These are phyloP conservation scores for Strobilomyces confusus DNA, from an alignment of 768 basidiomycete genomes.

Conservation along the genomic window DNA sequence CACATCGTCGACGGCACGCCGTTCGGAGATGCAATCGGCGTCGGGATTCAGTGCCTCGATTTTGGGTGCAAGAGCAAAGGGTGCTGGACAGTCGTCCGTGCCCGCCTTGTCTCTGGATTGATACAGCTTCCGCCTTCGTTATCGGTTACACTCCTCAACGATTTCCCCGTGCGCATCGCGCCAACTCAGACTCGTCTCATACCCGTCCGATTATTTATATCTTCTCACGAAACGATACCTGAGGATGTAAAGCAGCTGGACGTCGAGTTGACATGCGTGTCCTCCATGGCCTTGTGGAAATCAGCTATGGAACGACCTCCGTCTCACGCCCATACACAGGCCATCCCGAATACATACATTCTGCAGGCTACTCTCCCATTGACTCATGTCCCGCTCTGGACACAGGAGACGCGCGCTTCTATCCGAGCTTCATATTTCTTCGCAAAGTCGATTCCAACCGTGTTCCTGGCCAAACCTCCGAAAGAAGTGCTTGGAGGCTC, in stretches of 20 bases:
- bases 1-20: slow-evolving; percentile 75
- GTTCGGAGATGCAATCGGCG: slow-evolving; percentile 66
- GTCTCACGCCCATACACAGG: background rate
- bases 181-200: slow-evolving; percentile 62
- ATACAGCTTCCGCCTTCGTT: slow-evolving; percentile 13
- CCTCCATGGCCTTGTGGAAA: background rate
- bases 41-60: slow-evolving; percentile 52
- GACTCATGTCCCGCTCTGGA: slow-evolving; percentile 44
- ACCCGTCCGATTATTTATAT: slow-evolving; percentile 48
- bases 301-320: background rate
- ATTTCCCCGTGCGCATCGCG: slow-evolving; percentile 38
- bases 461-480: slow-evolving; percentile 60
- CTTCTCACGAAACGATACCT: slow-evolving; percentile 27
- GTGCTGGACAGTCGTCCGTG: slow-evolving; percentile 51
- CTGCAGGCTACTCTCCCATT: slow-evolving; percentile 42
- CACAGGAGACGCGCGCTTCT: slow-evolving; percentile 28
- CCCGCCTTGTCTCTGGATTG: slow-evolving; percentile 1
- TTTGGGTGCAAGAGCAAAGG: slow-evolving; percentile 17
- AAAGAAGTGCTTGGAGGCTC: slow-evolving; percentile 24
- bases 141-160: slow-evolving; percentile 15
- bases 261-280: slow-evolving; percentile 36
- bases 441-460: slow-evolving; percentile 48
- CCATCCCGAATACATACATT: slow-evolving; percentile 1
- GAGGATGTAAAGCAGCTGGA: slow-evolving; percentile 33
- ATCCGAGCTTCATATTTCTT: slow-evolving; percentile 61